Percentiles rank a stretch among this genome's conserved stretches.
Conservation (phyloP, 2,329 filamentous ascomycete species). For the Sporothrix inflata region DNA sequence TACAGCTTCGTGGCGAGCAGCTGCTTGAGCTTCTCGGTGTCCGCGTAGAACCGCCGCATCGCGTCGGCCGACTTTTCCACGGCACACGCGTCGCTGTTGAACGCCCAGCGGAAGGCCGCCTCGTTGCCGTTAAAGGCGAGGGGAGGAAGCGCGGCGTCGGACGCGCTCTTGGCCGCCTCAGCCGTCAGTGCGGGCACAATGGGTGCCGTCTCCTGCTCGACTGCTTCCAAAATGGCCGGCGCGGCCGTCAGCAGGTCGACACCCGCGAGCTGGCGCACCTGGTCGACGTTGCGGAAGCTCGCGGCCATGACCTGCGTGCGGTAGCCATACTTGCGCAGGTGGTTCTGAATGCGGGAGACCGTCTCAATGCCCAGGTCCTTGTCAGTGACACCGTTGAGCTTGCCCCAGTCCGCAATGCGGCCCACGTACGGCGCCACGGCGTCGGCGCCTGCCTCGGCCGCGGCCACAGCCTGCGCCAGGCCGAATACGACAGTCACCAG, state of each 20-base stretch:
- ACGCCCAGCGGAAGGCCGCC: slow-evolving; percentile 73
- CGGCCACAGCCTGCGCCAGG: slow-evolving; percentile 70
- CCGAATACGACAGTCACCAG: slow-evolving; percentile 83
- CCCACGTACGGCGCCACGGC: slow-evolving; percentile 80
- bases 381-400: slow-evolving; percentile 55
- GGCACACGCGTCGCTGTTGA: slow-evolving; percentile 80
- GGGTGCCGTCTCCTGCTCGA: slow-evolving; percentile 67
- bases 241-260: slow-evolving; percentile 71
- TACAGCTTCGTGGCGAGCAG: slow-evolving; percentile 51
- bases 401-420: slow-evolving; percentile 80
- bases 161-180: slow-evolving; percentile 49
- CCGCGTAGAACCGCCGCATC: slow-evolving; percentile 78
- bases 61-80: slow-evolving; percentile 79
- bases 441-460: slow-evolving; percentile 47
- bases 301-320: slow-evolving; percentile 82
- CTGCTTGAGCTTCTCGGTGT: slow-evolving; percentile 72
- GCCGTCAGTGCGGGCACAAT: slow-evolving; percentile 73
- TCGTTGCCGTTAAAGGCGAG: slow-evolving; percentile 72
- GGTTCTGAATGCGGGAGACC: slow-evolving; percentile 75
- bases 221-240: slow-evolving; percentile 59
- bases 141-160: slow-evolving; percentile 64
- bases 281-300: slow-evolving; percentile 73
- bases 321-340: slow-evolving; percentile 82
- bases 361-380: slow-evolving; percentile 78
- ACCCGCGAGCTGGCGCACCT: slow-evolving; percentile 76